Percentiles rank a stretch among this genome's conserved stretches.
Conservation (phyloP, 768 basidiomycete species). For the Mycena haematopus region DNA sequence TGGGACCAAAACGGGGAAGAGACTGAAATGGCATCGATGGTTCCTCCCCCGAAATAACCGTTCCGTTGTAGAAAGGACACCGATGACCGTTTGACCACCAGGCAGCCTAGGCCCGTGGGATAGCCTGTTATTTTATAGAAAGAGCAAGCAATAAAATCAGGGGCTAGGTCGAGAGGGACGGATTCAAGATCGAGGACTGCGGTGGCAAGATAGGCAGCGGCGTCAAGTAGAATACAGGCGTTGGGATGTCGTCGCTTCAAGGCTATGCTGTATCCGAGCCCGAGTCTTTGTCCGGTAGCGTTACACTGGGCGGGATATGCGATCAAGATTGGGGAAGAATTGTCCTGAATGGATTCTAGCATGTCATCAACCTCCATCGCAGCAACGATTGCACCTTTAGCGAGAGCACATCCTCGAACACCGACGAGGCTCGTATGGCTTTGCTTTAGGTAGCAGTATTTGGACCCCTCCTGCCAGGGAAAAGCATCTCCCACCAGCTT, state of each 20-base stretch:
- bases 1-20: conserved; percentile 36
- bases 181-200: conserved; percentile 50
- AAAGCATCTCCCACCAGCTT: conserved; percentile 65
- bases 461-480: conserved; percentile 46
- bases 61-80: conserved; percentile 44
- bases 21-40: conserved; percentile 61
- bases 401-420: conserved; percentile 53
- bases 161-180: conserved; percentile 40
- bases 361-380: conserved; percentile 51
- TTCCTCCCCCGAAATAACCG: conserved; percentile 66
- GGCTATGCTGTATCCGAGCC: conserved; percentile 15
- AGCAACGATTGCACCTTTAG: conserved; percentile 45
- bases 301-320: conserved; percentile 31
- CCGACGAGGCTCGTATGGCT: conserved; percentile 66
- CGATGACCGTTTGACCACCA: conserved; percentile 56
- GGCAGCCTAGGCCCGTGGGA: conserved; percentile 63
- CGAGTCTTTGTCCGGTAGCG: conserved; percentile 28
- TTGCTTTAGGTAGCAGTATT: conserved; percentile 56
- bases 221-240: conserved; percentile 49
- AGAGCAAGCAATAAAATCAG: conserved; percentile 63
- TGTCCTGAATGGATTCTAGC: conserved; percentile 48
- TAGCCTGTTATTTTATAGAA: conserved; percentile 68
- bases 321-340: conserved; percentile 33
- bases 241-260: conserved; percentile 21
- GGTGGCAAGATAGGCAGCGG: conserved; percentile 62